Evolutionary conservation across 768 basidiomycete genomes (phyloP).

Genomic region (Tricholoma sp.): DNA sequence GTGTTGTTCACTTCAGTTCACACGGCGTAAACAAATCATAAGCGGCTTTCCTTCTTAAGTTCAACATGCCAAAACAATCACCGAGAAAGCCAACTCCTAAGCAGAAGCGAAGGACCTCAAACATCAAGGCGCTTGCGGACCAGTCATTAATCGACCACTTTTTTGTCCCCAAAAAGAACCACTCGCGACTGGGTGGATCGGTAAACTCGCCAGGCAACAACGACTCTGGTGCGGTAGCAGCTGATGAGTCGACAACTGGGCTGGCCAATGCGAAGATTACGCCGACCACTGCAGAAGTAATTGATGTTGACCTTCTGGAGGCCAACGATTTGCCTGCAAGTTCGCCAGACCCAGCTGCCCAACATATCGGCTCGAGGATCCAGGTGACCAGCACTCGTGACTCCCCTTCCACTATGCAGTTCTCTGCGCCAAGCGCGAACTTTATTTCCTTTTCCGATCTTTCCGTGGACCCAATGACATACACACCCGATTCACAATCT

Average conservation of each 20-base stretch:
- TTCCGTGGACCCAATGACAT: conserved; percentile 45
- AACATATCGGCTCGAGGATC: background rate
- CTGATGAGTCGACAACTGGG: background rate
- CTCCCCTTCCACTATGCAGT: background rate
- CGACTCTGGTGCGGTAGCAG: background rate
- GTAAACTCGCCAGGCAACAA: background rate
- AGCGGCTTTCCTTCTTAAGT: background rate
- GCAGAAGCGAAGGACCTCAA: background rate
- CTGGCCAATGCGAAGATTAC: background rate
- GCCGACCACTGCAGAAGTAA: conserved; percentile 1
- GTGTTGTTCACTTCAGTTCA: no score
- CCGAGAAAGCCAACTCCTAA: conserved; percentile 1
- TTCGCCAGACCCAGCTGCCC: background rate
- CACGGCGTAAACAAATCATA: background rate
- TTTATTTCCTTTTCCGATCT: conserved; percentile 21
- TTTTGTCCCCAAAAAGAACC: conserved; percentile 4
- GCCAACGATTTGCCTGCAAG: background rate
- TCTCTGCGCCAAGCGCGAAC: background rate
- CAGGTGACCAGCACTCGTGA: background rate
- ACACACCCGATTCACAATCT: conserved; percentile 36
- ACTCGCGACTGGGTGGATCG: background rate
- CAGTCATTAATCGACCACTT: conserved; percentile 8
- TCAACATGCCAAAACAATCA: conserved; percentile 10
- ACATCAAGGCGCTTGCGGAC: background rate
- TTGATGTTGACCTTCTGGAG: conserved; percentile 8